Percentiles rank a stretch among this genome's conserved stretches.
These are phyloP conservation scores for Cucumis sativus DNA, from an alignment of 306 rosid species.

Conservation along the genomic window Cucumber_9930_V3 NC_026659.2:4110001-4110500, in stretches of 20 bases:
- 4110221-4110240: background rate
- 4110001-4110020: slow-evolving; percentile 59
- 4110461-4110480: slow-evolving; percentile 97
- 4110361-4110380: slow-evolving; percentile 25
- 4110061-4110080: slow-evolving; percentile 75
- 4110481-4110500: slow-evolving; percentile 35
- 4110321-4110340: slow-evolving; percentile 85
- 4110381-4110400: background rate
- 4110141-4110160: background rate
- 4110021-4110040: slow-evolving; percentile 62
- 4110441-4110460: slow-evolving; percentile 77
- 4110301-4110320: slow-evolving; percentile 81
- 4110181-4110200: background rate
- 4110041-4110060: slow-evolving; percentile 50
- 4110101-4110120: slow-evolving; percentile 77
- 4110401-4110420: background rate
- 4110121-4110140: background rate
- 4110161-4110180: background rate
- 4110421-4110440: slow-evolving; percentile 45
- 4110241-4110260: slow-evolving; percentile 1
- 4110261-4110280: slow-evolving; percentile 63
- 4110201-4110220: background rate
- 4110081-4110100: slow-evolving; percentile 81
- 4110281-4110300: slow-evolving; percentile 70
- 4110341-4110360: slow-evolving; percentile 82